Conservation (phyloP, 1,139 yeast species). For the Hansenula sp. region DNA sequence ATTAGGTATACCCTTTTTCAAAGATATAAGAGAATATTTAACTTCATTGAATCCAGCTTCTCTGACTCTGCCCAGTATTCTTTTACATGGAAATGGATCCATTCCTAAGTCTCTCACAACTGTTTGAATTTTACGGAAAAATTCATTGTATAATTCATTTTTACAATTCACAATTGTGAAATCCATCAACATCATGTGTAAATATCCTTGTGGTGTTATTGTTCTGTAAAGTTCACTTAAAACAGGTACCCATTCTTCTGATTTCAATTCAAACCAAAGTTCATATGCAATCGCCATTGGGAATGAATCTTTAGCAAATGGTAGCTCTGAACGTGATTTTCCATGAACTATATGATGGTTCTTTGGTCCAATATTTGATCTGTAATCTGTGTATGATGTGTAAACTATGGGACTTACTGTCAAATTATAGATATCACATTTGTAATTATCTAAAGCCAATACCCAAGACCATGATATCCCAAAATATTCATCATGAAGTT, state of each 20-base stretch:
- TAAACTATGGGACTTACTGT: conserved; percentile 14
- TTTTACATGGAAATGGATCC: conserved; percentile 27
- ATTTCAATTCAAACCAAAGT: conserved; percentile 26
- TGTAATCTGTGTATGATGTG: conserved; percentile 9
- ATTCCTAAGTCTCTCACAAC: conserved; percentile 24
- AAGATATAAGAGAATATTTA: conserved; percentile 15
- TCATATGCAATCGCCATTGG: conserved; percentile 29
- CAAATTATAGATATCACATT: conserved; percentile 28
- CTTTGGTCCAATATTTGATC: conserved; percentile 15
- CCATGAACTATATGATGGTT: conserved; percentile 23
- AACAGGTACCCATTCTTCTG: conserved; percentile 29
- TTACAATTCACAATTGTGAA: conserved; percentile 22
- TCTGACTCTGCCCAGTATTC: conserved; percentile 19
- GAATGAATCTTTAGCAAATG: conserved; percentile 31
- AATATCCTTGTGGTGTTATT: conserved; percentile 35
- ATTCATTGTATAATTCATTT: conserved; percentile 14
- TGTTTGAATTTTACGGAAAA: conserved; percentile 23
- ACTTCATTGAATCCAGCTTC: conserved; percentile 28
- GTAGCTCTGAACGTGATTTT: conserved; percentile 24
- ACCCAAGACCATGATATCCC: conserved; percentile 34
- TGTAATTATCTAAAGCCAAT: conserved; percentile 32
- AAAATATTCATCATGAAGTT: conserved; percentile 10
- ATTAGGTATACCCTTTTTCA: conserved; percentile 16
- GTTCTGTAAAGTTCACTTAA: conserved; percentile 33
- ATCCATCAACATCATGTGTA: conserved; percentile 29